Evolutionary conservation across 345 rosid genomes (phyloP), one percentile per base, ranked within the genome.

Genomic region (Conringia planisiliqua): DNA sequence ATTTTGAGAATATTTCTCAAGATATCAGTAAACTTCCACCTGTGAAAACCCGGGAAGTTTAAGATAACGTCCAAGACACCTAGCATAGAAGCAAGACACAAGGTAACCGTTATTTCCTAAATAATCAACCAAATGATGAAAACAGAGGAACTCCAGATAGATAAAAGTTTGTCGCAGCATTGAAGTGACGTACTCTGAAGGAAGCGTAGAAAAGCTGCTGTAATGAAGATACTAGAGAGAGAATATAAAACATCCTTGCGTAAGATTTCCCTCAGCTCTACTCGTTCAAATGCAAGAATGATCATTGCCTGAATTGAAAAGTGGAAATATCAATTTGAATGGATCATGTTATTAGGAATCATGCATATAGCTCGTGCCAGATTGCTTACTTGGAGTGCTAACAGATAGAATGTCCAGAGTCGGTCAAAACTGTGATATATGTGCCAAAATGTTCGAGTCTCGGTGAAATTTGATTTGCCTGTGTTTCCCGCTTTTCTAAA

Each of bases 361-460:
- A 29, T 42, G 38, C 20, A 11, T 36, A 36, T 17, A 69, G 62
- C 29, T 75, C 35, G 14, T 68, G 14, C 27, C 10, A 66, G 22
- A 58, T 61, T 80, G 40, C 62, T 59, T 83, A 90, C 99, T 95
- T 95, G 99, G 43, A 95, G 85, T 73, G 88, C 92, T 73, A 95
- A 81, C 14, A 92, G 72, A 73, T 87, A 95, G 79, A 95, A 95
- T 5, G 99, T 90, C 99, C 99, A 95, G 55, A 90, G 69, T 42
- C 99, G 83, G 73, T 95, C 97, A 83, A 88, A 95, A 84, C 97
- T 92, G 73, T 96, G 89, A 77, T 88, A 95, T 55, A 95, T 87
- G 79, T 95, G 95, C 97, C 97, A 95, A 82, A 92, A 95, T 72
- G 97, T 81, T 70, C 99, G 84, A 20, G 91, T 86, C 82, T 95